A percentile compares a stretch with the other conserved stretches of the same genome.
phyloP scores from a whole-genome alignment of 2,329 filamentous ascomycete species.

The Phyllosticta citrichinensis region DNA sequence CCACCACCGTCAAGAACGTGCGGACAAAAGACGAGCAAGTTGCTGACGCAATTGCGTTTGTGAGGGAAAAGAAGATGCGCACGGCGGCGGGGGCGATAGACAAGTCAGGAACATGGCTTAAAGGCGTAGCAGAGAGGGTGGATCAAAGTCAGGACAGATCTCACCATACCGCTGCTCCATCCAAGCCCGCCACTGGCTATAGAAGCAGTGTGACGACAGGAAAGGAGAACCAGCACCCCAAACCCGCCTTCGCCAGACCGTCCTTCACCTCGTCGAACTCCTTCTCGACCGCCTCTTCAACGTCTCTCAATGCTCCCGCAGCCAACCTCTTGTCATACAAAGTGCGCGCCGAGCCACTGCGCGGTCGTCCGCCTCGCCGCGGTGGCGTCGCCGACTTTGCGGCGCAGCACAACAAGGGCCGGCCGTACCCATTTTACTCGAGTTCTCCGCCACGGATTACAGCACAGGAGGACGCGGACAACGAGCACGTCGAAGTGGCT shows the following conservation, averaged over 20 bases:
- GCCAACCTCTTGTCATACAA: neutral
- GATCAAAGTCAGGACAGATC: neutral
- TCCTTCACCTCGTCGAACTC: neutral
- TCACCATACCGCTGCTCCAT: neutral
- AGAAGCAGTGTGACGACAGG: too few species aligned
- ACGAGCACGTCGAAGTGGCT: slow-evolving; percentile 5
- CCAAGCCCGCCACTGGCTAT: neutral
- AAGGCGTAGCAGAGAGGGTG: neutral
- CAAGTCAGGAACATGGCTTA: neutral
- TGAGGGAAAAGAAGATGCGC: slow-evolving; percentile 9
- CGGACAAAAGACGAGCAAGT: slow-evolving; percentile 7
- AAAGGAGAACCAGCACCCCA: neutral
- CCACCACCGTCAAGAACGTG: slow-evolving; percentile 13
- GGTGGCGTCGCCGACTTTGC: neutral
- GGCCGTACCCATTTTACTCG: slow-evolving; percentile 1
- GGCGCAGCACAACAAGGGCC: neutral
- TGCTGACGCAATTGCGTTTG: neutral
- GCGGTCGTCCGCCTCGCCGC: slow-evolving; percentile 1
- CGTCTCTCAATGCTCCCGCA: neutral
- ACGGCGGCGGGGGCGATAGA: neutral
- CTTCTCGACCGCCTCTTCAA: neutral
- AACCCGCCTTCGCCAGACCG: neutral
- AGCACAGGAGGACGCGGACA: slow-evolving; percentile 1
- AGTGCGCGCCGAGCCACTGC: slow-evolving; percentile 4
- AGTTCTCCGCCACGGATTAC: neutral